Base-by-base conservation (phyloP, 1,284 basidiomycete species). In the Polyporus tsugae region DNA sequence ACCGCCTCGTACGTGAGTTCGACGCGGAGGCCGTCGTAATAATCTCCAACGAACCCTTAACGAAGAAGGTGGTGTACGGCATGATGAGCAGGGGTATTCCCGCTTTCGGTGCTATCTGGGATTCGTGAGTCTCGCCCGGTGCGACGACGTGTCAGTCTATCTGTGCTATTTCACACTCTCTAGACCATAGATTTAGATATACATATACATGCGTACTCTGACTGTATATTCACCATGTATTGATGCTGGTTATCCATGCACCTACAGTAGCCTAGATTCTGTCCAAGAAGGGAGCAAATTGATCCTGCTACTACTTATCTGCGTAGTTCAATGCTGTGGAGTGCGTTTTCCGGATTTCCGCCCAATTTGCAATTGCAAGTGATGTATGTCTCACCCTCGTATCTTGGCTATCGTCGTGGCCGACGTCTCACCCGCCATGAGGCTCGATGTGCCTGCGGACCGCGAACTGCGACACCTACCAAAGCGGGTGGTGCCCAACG, bases 21-120 rank as follows among this genome's bases (percentile, higher is more conserved):
- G 79, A 89, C 42, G 88, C 88, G 10, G 87, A 89, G 76, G 87
- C 87, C 36, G 87, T 90, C 22, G 84, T 84, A 57, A 81, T 89
- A 49, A 89, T 89, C 66, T 88, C 87, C 36, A 89, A 90, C 75
- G 85, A 86, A 74, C 85, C 83, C 65, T 75, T 89, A 42, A 89
- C 87, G 33, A 74, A 82, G 68, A 89, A 88, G 76, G 82, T 89
- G 13, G 87, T 88, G 17, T 88, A 87, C 72, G 87, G 86, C 15
- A 85, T 87, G 85, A 84, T 84, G 81, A 86, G 84, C 72, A 77
- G 87, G 67, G 87, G 87, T 13, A 86, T 89, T 60, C 85, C 87
- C 17, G 86, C 87, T 0, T 89, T 87, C 69, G 87, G 87, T 42
- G 86, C 87, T 2, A 87, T 88, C 69, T 88, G 86, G 83, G 87